Percentiles rank a stretch among this genome's conserved stretches.
Evolutionary conservation across 2,329 filamentous ascomycete genomes (phyloP).

Genomic region (Pyricularia pennisetigena): DNA sequence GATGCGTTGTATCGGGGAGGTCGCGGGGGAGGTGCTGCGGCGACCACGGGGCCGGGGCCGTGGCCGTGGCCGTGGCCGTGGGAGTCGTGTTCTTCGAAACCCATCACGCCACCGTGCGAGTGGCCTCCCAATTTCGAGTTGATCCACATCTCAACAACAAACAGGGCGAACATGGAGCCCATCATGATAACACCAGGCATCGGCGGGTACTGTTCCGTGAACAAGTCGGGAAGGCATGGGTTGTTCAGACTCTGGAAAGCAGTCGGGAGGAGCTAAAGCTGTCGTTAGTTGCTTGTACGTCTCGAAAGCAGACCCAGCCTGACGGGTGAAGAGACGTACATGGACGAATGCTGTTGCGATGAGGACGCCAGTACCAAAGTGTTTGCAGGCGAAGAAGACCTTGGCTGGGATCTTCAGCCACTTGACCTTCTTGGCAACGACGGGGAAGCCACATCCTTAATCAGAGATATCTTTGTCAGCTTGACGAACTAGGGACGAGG

Average conservation of each 20-base stretch:
- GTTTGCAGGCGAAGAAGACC: slow-evolving; percentile 53
- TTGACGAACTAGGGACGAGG: not conserved
- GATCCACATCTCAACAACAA: slow-evolving; percentile 53
- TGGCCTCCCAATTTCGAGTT: slow-evolving; percentile 49
- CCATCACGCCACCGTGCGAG: slow-evolving; percentile 46
- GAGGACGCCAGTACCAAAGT: slow-evolving; percentile 62
- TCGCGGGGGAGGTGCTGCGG: slow-evolving; percentile 16
- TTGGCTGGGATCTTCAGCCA: slow-evolving; percentile 47
- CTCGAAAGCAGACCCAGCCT: not conserved
- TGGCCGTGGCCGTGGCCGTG: slow-evolving; percentile 8
- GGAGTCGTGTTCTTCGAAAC: slow-evolving; percentile 19
- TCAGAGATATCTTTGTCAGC: not conserved
- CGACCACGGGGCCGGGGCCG: slow-evolving; percentile 1
- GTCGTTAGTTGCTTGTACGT: not conserved
- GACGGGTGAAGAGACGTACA: slow-evolving; percentile 24
- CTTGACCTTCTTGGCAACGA: slow-evolving; percentile 43
- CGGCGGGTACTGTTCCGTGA: slow-evolving; percentile 48
- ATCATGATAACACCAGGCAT: slow-evolving; percentile 59
- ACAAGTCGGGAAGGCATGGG: slow-evolving; percentile 48
- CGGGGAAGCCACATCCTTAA: slow-evolving; percentile 38
- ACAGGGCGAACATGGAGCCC: slow-evolving; percentile 49
- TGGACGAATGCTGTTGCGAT: slow-evolving; percentile 68
- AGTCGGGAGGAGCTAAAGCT: slow-evolving; percentile 41
- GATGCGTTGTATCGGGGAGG: slow-evolving; percentile 19
- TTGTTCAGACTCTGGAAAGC: slow-evolving; percentile 43